Evolutionary conservation across 805 yeast species (phyloP).

Genomic region (Schizosaccharomyces cryophilus): DNA sequence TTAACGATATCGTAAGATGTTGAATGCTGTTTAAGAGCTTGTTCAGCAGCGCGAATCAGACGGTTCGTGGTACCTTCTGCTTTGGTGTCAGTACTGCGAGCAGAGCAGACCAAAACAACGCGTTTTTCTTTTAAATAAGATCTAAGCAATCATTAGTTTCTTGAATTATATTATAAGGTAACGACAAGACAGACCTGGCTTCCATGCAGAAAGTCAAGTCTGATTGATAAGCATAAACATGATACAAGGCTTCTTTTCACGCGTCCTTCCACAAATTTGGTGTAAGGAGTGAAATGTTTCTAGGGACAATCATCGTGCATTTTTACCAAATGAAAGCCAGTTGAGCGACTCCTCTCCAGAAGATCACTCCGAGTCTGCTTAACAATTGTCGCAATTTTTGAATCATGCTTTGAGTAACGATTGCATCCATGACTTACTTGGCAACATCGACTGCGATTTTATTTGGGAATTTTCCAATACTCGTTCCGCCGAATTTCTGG

Average conservation of each 20-base stretch:
- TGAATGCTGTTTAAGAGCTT: conserved; percentile 18
- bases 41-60: conserved; percentile 59
- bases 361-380: too few species aligned
- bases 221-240: too few species aligned
- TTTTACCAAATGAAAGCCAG: not conserved
- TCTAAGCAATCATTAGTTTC: conserved; percentile 12
- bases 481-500: conserved; percentile 93
- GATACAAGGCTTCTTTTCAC: too few species aligned
- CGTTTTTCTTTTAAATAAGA: conserved; percentile 29
- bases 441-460: conserved; percentile 70
- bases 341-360: too few species aligned
- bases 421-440: conserved; percentile 5
- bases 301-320: not conserved
- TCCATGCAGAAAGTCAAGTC: too few species aligned
- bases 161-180: too few species aligned
- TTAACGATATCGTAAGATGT: conserved; percentile 31
- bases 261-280: too few species aligned
- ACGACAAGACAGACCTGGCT: too few species aligned
- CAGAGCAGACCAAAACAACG: conserved; percentile 90
- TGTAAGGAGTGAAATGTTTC: too few species aligned
- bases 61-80: conserved; percentile 90
- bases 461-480: conserved; percentile 82
- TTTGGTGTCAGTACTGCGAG: conserved; percentile 74
- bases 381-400: too few species aligned
- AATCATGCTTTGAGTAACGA: not conserved